Evolutionary conservation across 2,329 filamentous ascomycete genomes (phyloP), one percentile per base, ranked within the genome.

Genomic region (Shiraia sp.): DNA sequence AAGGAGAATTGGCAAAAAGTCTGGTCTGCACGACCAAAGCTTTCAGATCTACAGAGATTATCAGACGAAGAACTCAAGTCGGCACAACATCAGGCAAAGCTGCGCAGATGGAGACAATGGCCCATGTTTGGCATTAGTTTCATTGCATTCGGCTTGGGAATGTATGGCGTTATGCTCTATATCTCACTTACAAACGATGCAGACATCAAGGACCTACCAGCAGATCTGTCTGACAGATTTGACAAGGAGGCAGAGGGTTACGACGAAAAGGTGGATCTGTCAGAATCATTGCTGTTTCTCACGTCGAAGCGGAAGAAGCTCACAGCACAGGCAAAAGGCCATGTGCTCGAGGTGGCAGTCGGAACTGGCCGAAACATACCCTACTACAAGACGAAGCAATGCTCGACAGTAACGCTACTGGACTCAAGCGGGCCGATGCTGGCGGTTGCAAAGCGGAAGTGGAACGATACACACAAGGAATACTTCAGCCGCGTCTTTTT

Each of bases 271-370:
- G 73, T 78, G 25, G 69, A 69, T 39, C 55, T 66, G 13, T 69
- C 69, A 5, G 75, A 78, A 50, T 64, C 53, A 44, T 47, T 75
- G 25, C 68, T 72, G 47, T 64, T 74, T 15, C 53, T 77, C 38
- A 71, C 61, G 17, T 55, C 53, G 31, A 62, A 66, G 36, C 68
- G 75, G 35, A 69, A 69, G 47, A 57, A 67, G 45, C 59, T 78
- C 17, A 66, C 69, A 3, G 46, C 54, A 25, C 61, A 65, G 51
- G 75, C 72, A 41, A 57, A 53, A 10, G 75, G 75, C 1, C 65
- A 78, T 57, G 75, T 78, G 10, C 53, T 78, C 25, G 75, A 78
- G 56, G 72, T 73, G 10, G 72, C 72, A 14, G 75, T 73, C 32
- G 75, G 75, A 6, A 78, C 75, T 0, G 75, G 75, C 12, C 64